phyloP scores from a whole-genome alignment of 148 eudicot genomes.

The Amaranthus hypochondriacus region DNA sequence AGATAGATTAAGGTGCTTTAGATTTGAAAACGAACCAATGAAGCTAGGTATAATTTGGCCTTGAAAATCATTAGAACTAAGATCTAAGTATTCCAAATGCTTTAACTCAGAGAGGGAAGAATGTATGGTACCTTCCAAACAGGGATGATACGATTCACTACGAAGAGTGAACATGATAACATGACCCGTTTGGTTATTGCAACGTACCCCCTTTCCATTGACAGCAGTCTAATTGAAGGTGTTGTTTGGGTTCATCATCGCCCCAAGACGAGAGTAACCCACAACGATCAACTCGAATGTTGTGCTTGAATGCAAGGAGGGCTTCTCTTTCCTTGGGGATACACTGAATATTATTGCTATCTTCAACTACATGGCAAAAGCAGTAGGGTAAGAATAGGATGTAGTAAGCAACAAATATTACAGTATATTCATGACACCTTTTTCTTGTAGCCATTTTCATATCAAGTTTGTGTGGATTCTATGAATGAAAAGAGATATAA shows the following conservation, averaged over 20 bases:
- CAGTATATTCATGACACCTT: too few species aligned
- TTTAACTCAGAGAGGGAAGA: constrained; percentile 14
- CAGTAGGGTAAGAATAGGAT: too few species aligned
- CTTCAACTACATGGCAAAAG: too few species aligned
- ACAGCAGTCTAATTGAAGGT: neutral
- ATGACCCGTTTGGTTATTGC: neutral
- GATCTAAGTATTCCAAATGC: constrained; percentile 12
- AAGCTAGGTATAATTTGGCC: constrained; percentile 1
- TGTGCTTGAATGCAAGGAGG: neutral
- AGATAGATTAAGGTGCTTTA: constrained; percentile 3
- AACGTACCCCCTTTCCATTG: neutral
- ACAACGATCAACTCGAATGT: constrained; percentile 9
- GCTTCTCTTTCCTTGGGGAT: neutral
- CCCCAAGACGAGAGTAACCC: constrained; percentile 14
- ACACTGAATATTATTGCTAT: neutral
- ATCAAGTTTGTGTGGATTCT: too few species aligned
- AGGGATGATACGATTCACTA: neutral
- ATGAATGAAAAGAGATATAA: too few species aligned
- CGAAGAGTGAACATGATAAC: constrained; percentile 1
- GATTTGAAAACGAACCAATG: constrained; percentile 9
- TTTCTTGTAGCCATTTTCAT: too few species aligned
- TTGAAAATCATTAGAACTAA: neutral
- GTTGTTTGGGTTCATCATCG: neutral
- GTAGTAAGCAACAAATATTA: too few species aligned
- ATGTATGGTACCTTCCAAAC: constrained; percentile 13